Conservation (phyloP, 768 basidiomycete species). For the Dentipellis fragilis region DNA sequence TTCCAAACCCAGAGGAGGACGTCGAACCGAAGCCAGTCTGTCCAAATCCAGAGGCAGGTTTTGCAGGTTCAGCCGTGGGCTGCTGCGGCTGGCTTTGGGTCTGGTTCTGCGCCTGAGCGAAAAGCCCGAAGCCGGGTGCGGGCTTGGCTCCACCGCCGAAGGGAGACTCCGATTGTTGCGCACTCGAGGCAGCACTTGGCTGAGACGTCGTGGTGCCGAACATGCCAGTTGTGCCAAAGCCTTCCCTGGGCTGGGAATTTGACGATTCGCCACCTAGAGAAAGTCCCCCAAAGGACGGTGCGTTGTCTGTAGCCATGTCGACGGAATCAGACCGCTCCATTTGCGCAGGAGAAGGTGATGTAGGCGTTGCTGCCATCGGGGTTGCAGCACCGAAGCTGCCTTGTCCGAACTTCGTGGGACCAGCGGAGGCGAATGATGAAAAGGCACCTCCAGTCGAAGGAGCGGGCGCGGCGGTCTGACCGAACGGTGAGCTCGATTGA, state of each 20-base stretch:
- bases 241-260: slow-evolving; percentile 8
- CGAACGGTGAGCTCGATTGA: not conserved
- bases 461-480: slow-evolving; percentile 1
- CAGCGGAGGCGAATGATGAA: slow-evolving; percentile 15
- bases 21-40: slow-evolving; percentile 9
- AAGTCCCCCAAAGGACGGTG: slow-evolving; percentile 17
- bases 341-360: slow-evolving; percentile 5
- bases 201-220: slow-evolving; percentile 18
- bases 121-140: slow-evolving; percentile 21
- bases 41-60: slow-evolving; percentile 13
- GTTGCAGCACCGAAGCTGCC: slow-evolving; percentile 7
- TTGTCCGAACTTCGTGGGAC: slow-evolving; percentile 17
- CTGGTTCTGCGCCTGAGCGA: slow-evolving; percentile 10
- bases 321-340: slow-evolving; percentile 4
- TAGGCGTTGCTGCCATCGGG: slow-evolving; percentile 2
- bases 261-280: slow-evolving; percentile 16
- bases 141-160: slow-evolving; percentile 14
- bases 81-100: slow-evolving; percentile 5
- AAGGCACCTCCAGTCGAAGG: slow-evolving; percentile 12
- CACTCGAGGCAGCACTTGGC: not conserved
- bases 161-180: slow-evolving; percentile 7
- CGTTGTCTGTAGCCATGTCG: slow-evolving; percentile 11
- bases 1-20: slow-evolving; percentile 4
- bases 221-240: slow-evolving; percentile 11
- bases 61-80: slow-evolving; percentile 6